phyloP scores from a whole-genome alignment of 768 basidiomycete species.

The Tephrocybe sp. region DNA sequence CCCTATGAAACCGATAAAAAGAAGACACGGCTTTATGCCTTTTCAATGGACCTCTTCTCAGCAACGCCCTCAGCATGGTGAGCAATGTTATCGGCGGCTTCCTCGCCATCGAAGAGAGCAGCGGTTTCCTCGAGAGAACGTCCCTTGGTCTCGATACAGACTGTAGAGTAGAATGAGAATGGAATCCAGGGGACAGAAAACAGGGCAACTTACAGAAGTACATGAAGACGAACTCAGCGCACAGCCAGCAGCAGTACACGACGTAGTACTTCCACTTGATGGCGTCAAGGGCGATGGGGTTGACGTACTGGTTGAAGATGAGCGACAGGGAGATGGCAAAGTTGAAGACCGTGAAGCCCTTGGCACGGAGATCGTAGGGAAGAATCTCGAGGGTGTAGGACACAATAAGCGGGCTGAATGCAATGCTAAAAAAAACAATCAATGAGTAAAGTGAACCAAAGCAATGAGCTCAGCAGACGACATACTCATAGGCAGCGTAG shows the following conservation, averaged over 20 bases:
- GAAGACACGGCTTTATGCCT: too few species aligned
- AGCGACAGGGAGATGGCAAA: too few species aligned
- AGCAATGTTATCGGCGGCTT: slow-evolving; percentile 29
- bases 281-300: slow-evolving; percentile 20
- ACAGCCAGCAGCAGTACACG: slow-evolving; percentile 72
- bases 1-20: too few species aligned
- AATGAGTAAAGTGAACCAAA: not conserved
- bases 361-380: slow-evolving; percentile 17
- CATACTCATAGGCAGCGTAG: slow-evolving; percentile 30
- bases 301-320: too few species aligned
- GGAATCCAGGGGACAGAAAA: not conserved
- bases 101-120: slow-evolving; percentile 66
- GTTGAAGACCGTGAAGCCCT: too few species aligned
- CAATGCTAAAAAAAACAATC: slow-evolving; percentile 12
- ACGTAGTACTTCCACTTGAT: too few species aligned
- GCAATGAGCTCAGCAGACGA: not conserved
- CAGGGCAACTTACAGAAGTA: slow-evolving; percentile 44
- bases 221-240: slow-evolving; percentile 59
- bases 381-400: too few species aligned
- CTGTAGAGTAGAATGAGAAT: slow-evolving; percentile 16
- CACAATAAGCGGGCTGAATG: slow-evolving; percentile 32
- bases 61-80: too few species aligned
- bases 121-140: slow-evolving; percentile 77
- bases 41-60: too few species aligned
- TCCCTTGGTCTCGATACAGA: slow-evolving; percentile 67